phyloP scores from a whole-genome alignment of 2,329 filamentous ascomycete genomes.

The Trichoderma gracile region DNA sequence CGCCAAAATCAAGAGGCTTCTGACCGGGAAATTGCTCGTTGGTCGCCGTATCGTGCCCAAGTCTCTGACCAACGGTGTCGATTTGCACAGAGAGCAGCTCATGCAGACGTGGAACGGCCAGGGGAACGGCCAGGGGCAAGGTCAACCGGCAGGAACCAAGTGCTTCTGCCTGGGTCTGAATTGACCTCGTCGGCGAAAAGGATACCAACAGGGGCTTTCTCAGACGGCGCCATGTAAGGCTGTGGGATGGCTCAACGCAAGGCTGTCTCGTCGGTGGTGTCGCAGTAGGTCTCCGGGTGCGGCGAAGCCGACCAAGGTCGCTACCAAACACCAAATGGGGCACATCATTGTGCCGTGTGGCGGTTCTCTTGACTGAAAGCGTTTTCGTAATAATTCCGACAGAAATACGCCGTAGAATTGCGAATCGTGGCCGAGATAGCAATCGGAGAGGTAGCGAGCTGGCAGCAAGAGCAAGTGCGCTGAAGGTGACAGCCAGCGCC shows the following conservation, averaged over 20 bases:
- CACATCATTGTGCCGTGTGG: no score
- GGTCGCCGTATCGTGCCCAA: background rate
- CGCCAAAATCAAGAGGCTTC: background rate
- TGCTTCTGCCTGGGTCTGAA: background rate
- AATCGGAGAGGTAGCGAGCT: background rate
- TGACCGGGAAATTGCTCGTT: background rate
- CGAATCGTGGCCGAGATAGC: background rate
- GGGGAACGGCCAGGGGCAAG: background rate
- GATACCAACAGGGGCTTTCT: background rate
- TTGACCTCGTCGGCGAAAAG: background rate
- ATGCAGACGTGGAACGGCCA: background rate
- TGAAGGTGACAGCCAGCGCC: constrained; percentile 1
- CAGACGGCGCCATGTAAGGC: constrained; percentile 12
- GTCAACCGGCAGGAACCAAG: background rate
- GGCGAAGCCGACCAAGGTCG: constrained; percentile 14
- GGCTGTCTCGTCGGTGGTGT: constrained; percentile 16
- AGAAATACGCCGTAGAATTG: background rate
- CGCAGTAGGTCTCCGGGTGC: background rate
- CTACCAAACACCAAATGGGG: background rate
- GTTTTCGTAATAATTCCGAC: background rate
- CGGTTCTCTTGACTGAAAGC: no score
- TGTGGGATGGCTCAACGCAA: constrained; percentile 25
- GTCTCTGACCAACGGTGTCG: background rate
- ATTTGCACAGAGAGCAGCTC: background rate
- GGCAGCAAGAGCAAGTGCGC: background rate